Percentiles rank a stretch among this genome's conserved stretches.
Conservation (phyloP, 1,284 basidiomycete genomes). For the Leccinum fallax region DNA sequence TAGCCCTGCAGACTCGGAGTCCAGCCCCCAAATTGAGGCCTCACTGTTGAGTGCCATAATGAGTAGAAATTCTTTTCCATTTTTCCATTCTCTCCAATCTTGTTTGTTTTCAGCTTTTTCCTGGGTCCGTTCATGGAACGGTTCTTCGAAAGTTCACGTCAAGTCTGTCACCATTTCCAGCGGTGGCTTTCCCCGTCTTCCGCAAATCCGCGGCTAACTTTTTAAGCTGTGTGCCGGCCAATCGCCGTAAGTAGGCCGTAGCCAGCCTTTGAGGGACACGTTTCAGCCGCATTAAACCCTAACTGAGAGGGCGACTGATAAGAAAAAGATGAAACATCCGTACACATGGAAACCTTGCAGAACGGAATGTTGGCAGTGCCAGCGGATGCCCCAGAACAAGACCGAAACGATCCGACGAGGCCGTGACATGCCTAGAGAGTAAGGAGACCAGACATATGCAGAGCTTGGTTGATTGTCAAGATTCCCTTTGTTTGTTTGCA, state of each 20-base stretch:
- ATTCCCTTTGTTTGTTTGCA: background rate
- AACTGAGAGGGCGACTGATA: slow-evolving; percentile 14
- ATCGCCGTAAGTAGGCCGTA: slow-evolving; percentile 9
- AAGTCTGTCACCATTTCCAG: slow-evolving; percentile 2
- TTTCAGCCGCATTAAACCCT: slow-evolving; percentile 31
- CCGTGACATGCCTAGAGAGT: background rate
- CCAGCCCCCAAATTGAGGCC: background rate
- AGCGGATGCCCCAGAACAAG: slow-evolving; percentile 11
- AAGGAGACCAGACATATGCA: slow-evolving; percentile 8
- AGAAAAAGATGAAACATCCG: slow-evolving; percentile 23
- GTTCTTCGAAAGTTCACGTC: background rate
- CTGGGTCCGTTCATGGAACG: background rate
- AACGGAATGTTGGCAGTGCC: slow-evolving; percentile 7
- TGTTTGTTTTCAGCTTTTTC: background rate
- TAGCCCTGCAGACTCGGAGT: slow-evolving; percentile 1
- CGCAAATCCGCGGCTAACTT: slow-evolving; percentile 21
- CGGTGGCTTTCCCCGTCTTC: slow-evolving; percentile 2
- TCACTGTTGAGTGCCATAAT: slow-evolving; percentile 5
- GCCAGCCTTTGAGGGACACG: slow-evolving; percentile 18
- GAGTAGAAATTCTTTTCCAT: background rate
- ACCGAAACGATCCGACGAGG: slow-evolving; percentile 6
- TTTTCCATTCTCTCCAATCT: background rate
- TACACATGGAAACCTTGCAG: slow-evolving; percentile 21
- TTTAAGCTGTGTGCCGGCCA: slow-evolving; percentile 12
- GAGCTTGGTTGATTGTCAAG: slow-evolving; percentile 4